Evolutionary conservation across 257 asterid species (phyloP), one percentile per base, ranked within the genome.

Genomic region (Nicotiana noctiflora): DNA sequence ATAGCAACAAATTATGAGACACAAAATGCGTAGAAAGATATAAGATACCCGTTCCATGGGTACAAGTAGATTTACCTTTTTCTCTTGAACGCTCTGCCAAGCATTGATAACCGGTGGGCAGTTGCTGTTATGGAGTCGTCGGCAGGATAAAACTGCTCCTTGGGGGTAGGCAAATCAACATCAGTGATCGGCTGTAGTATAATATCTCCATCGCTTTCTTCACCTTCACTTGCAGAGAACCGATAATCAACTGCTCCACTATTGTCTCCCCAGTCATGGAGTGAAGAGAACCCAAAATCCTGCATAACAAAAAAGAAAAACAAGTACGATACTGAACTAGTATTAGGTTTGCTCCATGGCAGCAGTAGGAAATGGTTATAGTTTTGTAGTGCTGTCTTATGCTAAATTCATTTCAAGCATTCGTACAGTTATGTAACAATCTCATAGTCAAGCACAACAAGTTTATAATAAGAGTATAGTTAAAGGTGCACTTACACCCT

Each of bases 211-310:
- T 95, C 98, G 84, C 97, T 95, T 66, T 89, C 92, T 81, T 95
- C 98, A 76, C 93, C 94, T 49, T 93, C 98, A 78, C 97, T 93
- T 11, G 99, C 91, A n/a, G 95, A 92, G 64, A 81, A 80, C 40
- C 84, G 70, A 84, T 86, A 87, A 49, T 83, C 96, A 72, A 76
- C 67, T 4, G 87, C 79, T 34, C 79, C 72, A 78, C 82, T 87
- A 79, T 59, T 87, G 81, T 85, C 91, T 37, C 85, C 94, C 97
- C 93, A 93, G 79, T 91, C 93, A 79, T 86, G 81, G 76, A 86
- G 23, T 51, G 93, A 88, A 40, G 93, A 87, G 67, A 82, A 40
- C 67, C 89, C 98, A 51, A 75, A 86, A 81, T 85, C 95, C 97
- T 94, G 84, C 46, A 88, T 15, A 75, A 60, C 25, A 79, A 55